phyloP scores from a whole-genome alignment of 2,329 filamentous ascomycete genomes.

The Myotisia sp. region DNA sequence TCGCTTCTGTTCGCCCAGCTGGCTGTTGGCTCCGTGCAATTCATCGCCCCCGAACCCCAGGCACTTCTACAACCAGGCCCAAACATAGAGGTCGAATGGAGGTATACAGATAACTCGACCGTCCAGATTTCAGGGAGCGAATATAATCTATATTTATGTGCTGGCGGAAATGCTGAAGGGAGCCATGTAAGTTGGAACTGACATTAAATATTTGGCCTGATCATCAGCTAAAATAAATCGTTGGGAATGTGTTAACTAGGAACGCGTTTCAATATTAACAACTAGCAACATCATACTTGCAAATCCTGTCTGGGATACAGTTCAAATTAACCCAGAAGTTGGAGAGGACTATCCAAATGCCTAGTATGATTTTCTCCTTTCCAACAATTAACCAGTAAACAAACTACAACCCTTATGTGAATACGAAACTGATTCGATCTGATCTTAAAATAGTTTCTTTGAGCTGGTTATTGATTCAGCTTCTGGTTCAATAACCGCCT shows the following conservation, averaged over 20 bases:
- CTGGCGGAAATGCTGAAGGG: conserved; percentile 41
- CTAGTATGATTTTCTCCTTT: conserved; percentile 33
- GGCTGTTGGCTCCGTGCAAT: conserved; percentile 39
- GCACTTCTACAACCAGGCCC: conserved; percentile 36
- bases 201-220: no score
- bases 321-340: conserved; percentile 29
- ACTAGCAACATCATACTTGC: conserved; percentile 23
- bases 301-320: conserved; percentile 31
- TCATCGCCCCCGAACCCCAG: conserved; percentile 41
- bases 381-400: neutral
- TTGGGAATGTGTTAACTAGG: conserved; percentile 19
- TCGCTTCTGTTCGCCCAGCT: neutral
- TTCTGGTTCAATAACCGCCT: conserved; percentile 43
- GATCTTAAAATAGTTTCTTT: conserved; percentile 35
- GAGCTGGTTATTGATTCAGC: conserved; percentile 43
- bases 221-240: no score
- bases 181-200: conserved; percentile 32
- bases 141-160: conserved; percentile 47
- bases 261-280: conserved; percentile 30
- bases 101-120: conserved; percentile 39
- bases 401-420: no score
- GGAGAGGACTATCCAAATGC: conserved; percentile 38
- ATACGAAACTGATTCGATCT: neutral
- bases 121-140: conserved; percentile 36
- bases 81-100: conserved; percentile 42